Base-by-base conservation (phyloP, 345 rosid species). In the Fremontodendron californicum region DNA sequence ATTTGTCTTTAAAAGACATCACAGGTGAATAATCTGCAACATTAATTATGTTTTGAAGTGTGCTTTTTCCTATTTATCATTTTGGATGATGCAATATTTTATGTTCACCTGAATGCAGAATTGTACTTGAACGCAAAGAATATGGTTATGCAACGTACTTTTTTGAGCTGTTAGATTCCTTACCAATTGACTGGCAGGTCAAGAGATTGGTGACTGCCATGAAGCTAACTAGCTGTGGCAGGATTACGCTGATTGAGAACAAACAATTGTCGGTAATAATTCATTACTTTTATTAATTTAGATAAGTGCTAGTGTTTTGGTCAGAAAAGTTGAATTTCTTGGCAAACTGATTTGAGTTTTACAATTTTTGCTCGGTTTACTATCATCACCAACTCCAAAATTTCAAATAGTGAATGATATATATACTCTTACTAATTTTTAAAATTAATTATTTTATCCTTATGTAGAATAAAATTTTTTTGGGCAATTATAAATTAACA, bases 131-230 rank as follows among this genome's bases (percentile, higher is more conserved):
- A 85, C 94, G 97, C 16, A 98, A 98, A 29, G 97, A 96, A 81
- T 96, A 96, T 87, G 98, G 99, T 73, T 96, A 82, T 54, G 99
- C 99, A n/a, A 96, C 98, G 37, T 93, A 96, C 87, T 96, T 96
- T 89, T 96, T 96, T 75, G 97, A 96, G 89, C 89, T 96, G 74
- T 85, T 92, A 40, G 88, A 85, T 79, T 84, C 91, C 23, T 83
- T 88, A 64, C 80, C 99, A 42, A 67, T 88, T 68, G 46, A 84
- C 57, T 96, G 98, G 98, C 98, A 93, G 91, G 82, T 96, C 78
- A 92, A 81, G 88, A 92, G 98, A 45, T 78, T 96, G 88, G 88
- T 96, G 81, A 88, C 85, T 60, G 85, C 89, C 81, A 93, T 96
- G 97, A 93, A 91, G 87, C 94, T 93, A 9, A 88, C 92, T 31